Conservation (phyloP, 768 basidiomycete species). For the Astraeus odoratus region DNA sequence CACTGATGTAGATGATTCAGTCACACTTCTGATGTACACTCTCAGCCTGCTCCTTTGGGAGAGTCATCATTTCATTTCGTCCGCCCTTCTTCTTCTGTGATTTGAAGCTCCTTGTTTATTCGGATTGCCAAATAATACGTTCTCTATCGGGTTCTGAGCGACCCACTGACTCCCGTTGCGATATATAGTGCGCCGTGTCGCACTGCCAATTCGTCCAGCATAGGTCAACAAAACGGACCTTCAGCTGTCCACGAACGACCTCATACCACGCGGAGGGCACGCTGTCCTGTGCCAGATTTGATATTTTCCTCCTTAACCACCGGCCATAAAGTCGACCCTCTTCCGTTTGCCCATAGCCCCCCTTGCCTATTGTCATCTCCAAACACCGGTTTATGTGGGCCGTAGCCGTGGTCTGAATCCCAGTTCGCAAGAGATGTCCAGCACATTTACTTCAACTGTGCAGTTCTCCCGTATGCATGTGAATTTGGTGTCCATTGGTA, state of each 20-base stretch:
- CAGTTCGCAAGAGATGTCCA: slow-evolving; percentile 13
- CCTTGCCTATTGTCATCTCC: slow-evolving; percentile 17
- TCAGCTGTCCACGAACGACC: slow-evolving; percentile 8
- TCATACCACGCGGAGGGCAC: slow-evolving; percentile 24
- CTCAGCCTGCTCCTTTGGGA: slow-evolving; percentile 20
- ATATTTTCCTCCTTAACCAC: slow-evolving; percentile 17
- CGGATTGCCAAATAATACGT: slow-evolving; percentile 20
- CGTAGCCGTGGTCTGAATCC: slow-evolving; percentile 6
- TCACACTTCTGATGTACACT: slow-evolving; percentile 23
- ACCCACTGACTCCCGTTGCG: slow-evolving; percentile 24
- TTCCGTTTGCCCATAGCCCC: slow-evolving; percentile 27
- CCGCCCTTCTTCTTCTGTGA: slow-evolving; percentile 26
- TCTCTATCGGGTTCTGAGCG: slow-evolving; percentile 20
- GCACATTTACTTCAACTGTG: slow-evolving; percentile 11
- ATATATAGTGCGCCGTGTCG: slow-evolving; percentile 21
- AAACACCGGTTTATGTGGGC: slow-evolving; percentile 20
- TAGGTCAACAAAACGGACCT: slow-evolving; percentile 10
- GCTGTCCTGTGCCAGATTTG: slow-evolving; percentile 28
- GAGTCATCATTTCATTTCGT: slow-evolving; percentile 26
- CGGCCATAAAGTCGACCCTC: slow-evolving; percentile 18
- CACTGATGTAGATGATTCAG: slow-evolving; percentile 14
- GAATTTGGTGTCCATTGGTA: not conserved
- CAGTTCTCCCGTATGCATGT: slow-evolving; percentile 21
- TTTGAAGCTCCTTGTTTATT: slow-evolving; percentile 19
- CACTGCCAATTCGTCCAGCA: slow-evolving; percentile 15